phyloP scores from a whole-genome alignment of 139 green algal genomes.

The Haematococcus sp. region DNA sequence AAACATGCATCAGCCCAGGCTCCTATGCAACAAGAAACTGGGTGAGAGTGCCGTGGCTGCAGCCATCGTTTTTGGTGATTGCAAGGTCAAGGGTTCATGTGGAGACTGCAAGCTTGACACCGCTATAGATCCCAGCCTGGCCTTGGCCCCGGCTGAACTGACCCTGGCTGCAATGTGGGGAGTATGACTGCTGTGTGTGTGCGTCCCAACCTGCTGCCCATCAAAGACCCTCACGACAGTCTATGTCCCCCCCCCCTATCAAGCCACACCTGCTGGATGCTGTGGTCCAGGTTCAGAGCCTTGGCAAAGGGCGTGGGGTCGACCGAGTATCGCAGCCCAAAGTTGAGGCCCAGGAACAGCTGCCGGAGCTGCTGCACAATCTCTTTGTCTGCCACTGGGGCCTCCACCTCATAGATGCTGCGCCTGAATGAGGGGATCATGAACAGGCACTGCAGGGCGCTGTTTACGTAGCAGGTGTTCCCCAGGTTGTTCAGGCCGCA shows the following conservation, averaged over 20 bases:
- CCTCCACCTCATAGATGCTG: conserved; percentile 54
- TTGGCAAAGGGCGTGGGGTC: conserved; percentile 67
- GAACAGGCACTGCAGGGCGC: conserved; percentile 81
- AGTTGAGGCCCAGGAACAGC: conserved; percentile 52
- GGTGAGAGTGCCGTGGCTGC: no score
- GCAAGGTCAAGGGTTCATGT: no score
- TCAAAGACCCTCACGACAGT: no score
- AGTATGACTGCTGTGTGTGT: not conserved
- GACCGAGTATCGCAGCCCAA: conserved; percentile 36
- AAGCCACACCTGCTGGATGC: conserved; percentile 76
- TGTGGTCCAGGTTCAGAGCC: conserved; percentile 71
- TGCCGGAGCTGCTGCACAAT: conserved; percentile 41
- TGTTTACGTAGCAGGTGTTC: conserved; percentile 90
- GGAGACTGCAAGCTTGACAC: no score
- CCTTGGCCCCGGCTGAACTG: no score
- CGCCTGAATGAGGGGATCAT: conserved; percentile 56
- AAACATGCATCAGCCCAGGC: no score
- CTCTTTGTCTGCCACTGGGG: conserved; percentile 4
- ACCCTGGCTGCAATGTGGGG: no score
- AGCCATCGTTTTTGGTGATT: no score
- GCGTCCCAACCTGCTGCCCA: no score
- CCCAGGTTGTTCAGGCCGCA: conserved; percentile 81
- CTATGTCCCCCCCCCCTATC: no score
- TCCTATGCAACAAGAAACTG: no score
- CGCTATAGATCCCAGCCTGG: no score